Conservation (phyloP, 306 rosid genomes). For the Cicer yamashitae region DNA sequence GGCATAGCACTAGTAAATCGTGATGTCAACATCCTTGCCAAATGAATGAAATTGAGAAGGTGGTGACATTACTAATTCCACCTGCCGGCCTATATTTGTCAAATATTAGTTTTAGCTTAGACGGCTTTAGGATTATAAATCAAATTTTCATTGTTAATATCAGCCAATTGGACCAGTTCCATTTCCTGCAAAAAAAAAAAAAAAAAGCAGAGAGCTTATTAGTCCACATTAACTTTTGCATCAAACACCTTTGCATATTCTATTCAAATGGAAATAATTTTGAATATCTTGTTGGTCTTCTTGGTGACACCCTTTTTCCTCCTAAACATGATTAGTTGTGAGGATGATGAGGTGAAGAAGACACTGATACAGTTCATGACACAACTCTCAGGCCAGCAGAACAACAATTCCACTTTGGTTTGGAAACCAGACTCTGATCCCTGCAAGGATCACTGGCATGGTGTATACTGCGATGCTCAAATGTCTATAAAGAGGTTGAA, state of each 20-base stretch:
- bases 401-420: conserved; percentile 36
- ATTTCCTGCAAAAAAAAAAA: conserved; percentile 40
- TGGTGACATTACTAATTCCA: conserved; percentile 46
- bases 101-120: conserved; percentile 26
- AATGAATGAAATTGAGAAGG: conserved; percentile 47
- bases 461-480: conserved; percentile 57
- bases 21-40: conserved; percentile 37
- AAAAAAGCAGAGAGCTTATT: not conserved
- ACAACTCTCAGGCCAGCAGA: conserved; percentile 50
- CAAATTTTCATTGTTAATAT: conserved; percentile 50
- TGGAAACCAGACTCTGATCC: conserved; percentile 75
- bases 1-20: not conserved
- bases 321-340: conserved; percentile 47
- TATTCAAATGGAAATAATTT: conserved; percentile 51
- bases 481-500: conserved; percentile 48
- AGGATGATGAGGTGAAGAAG: conserved; percentile 58
- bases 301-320: conserved; percentile 51
- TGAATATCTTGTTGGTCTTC: conserved; percentile 43
- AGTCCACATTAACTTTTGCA: conserved; percentile 13
- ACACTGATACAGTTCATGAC: conserved; percentile 60
- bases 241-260: conserved; percentile 1
- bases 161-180: conserved; percentile 54
- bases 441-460: conserved; percentile 63
- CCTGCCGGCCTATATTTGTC: conserved; percentile 59
- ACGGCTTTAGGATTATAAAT: conserved; percentile 24